phyloP scores from a whole-genome alignment of 164 flowering plant genomes.

The Chimonanthus salicifolius region DNA sequence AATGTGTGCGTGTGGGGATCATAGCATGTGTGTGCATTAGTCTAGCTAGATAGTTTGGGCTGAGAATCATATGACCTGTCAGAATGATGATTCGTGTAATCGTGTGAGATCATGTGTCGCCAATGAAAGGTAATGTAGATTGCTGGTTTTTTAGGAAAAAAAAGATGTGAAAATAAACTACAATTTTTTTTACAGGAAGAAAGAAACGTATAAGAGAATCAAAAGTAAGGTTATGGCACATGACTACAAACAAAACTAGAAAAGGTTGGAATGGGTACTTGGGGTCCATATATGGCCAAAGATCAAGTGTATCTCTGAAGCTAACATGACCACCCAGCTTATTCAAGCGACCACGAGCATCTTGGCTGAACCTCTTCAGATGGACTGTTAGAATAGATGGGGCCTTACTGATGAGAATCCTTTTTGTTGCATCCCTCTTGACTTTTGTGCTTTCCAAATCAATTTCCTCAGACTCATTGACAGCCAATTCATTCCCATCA shows the following conservation, averaged over 20 bases:
- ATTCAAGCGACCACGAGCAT: constrained; percentile 84
- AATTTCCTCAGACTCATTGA: constrained; percentile 33
- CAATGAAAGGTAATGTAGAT: not conserved
- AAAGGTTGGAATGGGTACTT: constrained; percentile 44
- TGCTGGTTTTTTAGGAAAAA: not conserved
- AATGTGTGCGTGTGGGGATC: too few relatives aligned
- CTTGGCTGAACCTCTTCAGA: constrained; percentile 91
- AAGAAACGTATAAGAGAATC: not conserved
- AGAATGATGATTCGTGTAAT: too few relatives aligned
- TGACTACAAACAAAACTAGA: not conserved
- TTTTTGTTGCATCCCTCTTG: constrained; percentile 84
- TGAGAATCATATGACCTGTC: too few relatives aligned
- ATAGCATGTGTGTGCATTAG: too few relatives aligned
- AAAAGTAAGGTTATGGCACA: not conserved
- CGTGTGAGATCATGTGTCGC: too few relatives aligned
- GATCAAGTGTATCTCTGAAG: constrained; percentile 63
- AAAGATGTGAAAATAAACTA: not conserved
- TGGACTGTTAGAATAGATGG: constrained; percentile 87
- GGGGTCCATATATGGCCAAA: constrained; percentile 70
- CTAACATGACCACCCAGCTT: constrained; percentile 82
- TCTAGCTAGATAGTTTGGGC: too few relatives aligned
- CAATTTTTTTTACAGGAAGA: not conserved
- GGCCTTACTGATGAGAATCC: constrained; percentile 59
- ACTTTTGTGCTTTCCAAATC: constrained; percentile 41
- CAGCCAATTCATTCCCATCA: constrained; percentile 27